Conservation (phyloP, 2,329 filamentous ascomycete species). For the Pyricularia grisea region DNA sequence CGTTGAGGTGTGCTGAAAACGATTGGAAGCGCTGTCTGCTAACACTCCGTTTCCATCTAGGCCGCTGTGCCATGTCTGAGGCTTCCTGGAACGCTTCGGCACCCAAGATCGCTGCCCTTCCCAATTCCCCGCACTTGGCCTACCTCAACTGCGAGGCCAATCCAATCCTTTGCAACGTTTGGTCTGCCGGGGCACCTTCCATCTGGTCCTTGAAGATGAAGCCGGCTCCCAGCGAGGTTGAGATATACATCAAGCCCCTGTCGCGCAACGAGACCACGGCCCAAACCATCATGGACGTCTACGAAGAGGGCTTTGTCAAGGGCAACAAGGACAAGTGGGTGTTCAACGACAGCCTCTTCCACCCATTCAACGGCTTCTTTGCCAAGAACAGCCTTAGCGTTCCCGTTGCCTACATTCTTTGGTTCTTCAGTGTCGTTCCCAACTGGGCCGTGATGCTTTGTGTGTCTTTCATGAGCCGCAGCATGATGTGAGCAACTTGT, state of each 20-base stretch:
- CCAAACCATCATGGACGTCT: slow-evolving; percentile 52
- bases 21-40: background rate
- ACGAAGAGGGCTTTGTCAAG: slow-evolving; percentile 38
- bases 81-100: slow-evolving; percentile 58
- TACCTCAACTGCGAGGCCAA: slow-evolving; percentile 67
- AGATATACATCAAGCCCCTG: slow-evolving; percentile 55
- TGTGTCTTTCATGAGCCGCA: slow-evolving; percentile 63
- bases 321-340: slow-evolving; percentile 27
- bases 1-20: background rate
- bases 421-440: slow-evolving; percentile 55
- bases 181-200: slow-evolving; percentile 55
- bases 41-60: background rate
- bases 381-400: slow-evolving; percentile 52
- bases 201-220: slow-evolving; percentile 61
- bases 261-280: slow-evolving; percentile 61
- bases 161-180: slow-evolving; percentile 65
- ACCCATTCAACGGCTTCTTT: slow-evolving; percentile 63
- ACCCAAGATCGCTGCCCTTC: slow-evolving; percentile 49
- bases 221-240: slow-evolving; percentile 52
- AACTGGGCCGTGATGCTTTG: slow-evolving; percentile 73
- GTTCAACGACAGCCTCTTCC: slow-evolving; percentile 56
- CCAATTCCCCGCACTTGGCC: slow-evolving; percentile 57
- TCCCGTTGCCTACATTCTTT: slow-evolving; percentile 59
- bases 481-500: slow-evolving; percentile 57
- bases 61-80: slow-evolving; percentile 35